Evolutionary conservation across 495 filamentous ascomycete genomes (phyloP), one percentile per base, ranked within the genome.

Genomic region (Xylaria longipes): DNA sequence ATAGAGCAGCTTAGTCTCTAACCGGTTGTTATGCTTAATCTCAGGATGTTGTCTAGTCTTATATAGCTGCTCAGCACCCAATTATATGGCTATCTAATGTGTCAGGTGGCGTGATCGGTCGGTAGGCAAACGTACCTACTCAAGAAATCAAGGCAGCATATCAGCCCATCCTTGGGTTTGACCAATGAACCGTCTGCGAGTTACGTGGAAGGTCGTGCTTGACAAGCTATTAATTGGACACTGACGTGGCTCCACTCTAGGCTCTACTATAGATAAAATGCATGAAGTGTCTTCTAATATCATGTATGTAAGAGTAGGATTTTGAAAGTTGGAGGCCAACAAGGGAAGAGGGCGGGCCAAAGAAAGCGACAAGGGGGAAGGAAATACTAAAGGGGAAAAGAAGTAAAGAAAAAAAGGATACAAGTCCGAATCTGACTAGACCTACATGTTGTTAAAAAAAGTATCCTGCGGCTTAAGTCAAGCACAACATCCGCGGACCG

Each of bases 181-280:
- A 33, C 41, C 61, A 64, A 48, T 48, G 27, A 64, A 17, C 25
- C 5, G 15, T 33, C 41, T 31, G 41, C 2, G 41, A 17, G 41
- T 12, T 64, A 46, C 61, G 41, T 48, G 61, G 61, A 48, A 46
- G 25, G 11, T 48, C 61, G 27, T 48, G 41, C 61, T 64, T 45
- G 60, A 63, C 20, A 29, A 25, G 22, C n/a, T 27, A 62, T 62
- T 12, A 62, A 3, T 27, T 63, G 3, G 39, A 39, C 37, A 63
- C 7, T 22, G 25, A 43, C 25, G 20, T 15, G 31, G 60, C 37
- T 43, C 60, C 60, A 45, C 60, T 45, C 22, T 62, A 45, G 31
- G 39, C 22, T 43, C 39, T 33, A 31, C 22, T 31, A 22, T 41
- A 22, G 39, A 25, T 39, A 29, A 29, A 45, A 63, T 22, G 60